These are phyloP conservation scores for Fusarium pseudograminearum DNA, from an alignment of 2,329 filamentous ascomycete genomes.

Conservation along the genomic window DNA sequence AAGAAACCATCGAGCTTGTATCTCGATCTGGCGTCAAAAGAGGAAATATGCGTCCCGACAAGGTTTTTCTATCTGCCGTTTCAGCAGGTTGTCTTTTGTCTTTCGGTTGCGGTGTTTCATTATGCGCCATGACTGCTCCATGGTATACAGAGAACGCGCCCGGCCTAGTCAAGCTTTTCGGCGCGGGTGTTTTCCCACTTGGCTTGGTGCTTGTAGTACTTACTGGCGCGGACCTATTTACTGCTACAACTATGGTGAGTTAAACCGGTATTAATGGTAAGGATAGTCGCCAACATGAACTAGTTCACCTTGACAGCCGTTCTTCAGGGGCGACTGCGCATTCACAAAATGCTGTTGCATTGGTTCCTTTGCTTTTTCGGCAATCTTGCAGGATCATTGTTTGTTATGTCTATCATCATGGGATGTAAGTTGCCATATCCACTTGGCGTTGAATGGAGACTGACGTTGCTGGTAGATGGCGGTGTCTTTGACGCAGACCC, in stretches of 20 bases:
- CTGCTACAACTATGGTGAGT: constrained; percentile 41
- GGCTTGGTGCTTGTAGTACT: constrained; percentile 40
- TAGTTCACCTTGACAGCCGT: constrained; percentile 44
- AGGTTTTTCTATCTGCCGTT: constrained; percentile 41
- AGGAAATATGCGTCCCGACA: constrained; percentile 36
- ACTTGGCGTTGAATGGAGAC: fast-evolving
- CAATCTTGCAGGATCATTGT: constrained; percentile 62
- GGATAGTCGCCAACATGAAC: not conserved
- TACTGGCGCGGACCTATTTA: constrained; percentile 41
- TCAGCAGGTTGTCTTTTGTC: constrained; percentile 41
- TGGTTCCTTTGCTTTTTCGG: constrained; percentile 63
- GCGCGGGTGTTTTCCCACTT: constrained; percentile 42
- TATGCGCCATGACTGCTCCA: constrained; percentile 38
- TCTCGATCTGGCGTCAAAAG: constrained; percentile 39
- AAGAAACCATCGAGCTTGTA: constrained; percentile 40
- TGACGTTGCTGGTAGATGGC: constrained; percentile 52
- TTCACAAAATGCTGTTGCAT: constrained; percentile 46
- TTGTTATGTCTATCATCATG: constrained; percentile 61
- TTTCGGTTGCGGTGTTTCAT: constrained; percentile 42
- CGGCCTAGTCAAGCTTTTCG: constrained; percentile 39
- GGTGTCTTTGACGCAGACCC: constrained; percentile 57
- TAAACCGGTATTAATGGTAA: fast-evolving
- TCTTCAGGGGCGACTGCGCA: constrained; percentile 34
- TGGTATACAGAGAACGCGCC: constrained; percentile 45
- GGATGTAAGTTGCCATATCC: constrained; percentile 47